Conservation (phyloP, 371 early-diverging fungal genomes). For the Apophysomyces elegans region DNA sequence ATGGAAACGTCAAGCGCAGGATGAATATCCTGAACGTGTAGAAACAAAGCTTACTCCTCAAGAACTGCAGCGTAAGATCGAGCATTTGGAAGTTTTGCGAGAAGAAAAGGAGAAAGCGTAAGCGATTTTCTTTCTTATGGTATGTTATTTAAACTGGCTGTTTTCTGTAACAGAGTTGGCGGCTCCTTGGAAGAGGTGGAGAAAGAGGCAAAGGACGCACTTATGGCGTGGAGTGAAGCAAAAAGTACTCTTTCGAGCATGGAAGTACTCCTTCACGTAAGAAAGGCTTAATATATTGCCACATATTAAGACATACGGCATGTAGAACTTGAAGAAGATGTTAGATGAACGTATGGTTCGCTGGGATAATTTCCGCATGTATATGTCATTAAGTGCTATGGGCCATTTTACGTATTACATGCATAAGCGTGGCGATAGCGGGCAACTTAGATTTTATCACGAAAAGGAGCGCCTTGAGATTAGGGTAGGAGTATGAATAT, state of each 20-base stretch:
- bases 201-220: constrained; percentile 50
- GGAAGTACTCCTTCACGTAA: constrained; percentile 54
- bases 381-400: constrained; percentile 76
- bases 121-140: background rate
- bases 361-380: constrained; percentile 72
- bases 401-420: constrained; percentile 76
- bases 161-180: constrained; percentile 14
- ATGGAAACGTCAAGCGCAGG: constrained; percentile 53
- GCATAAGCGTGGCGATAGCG: constrained; percentile 86
- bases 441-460: constrained; percentile 86
- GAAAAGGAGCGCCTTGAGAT: constrained; percentile 68
- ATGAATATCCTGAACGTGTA: constrained; percentile 70
- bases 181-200: constrained; percentile 62
- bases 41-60: constrained; percentile 47
- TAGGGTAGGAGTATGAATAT: constrained; percentile 46
- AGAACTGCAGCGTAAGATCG: constrained; percentile 66
- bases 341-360: constrained; percentile 61
- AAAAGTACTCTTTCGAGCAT: constrained; percentile 56
- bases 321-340: constrained; percentile 56
- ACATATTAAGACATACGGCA: background rate
- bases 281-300: background rate
- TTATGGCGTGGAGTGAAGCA: constrained; percentile 61
- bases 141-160: background rate
- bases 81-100: constrained; percentile 55
- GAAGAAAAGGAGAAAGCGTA: constrained; percentile 57